Evolutionary conservation across 2,329 filamentous ascomycete species (phyloP).

Genomic region (Venturia carpophila): DNA sequence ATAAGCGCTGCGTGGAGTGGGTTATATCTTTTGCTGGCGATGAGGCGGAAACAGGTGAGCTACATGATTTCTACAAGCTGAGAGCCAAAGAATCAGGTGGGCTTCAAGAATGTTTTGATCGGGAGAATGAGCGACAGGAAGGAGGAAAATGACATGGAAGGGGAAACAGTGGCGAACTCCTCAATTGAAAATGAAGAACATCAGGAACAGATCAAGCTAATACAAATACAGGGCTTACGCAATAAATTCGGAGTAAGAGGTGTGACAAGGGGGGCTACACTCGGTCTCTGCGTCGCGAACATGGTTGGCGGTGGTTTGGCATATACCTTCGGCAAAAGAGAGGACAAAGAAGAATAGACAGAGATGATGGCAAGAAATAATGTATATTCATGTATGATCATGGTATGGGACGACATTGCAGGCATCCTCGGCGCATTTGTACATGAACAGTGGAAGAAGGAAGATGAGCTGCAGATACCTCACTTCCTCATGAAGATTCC

Average conservation of each 20-base stretch:
- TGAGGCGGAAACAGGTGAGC: constrained; percentile 44
- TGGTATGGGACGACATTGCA: background rate
- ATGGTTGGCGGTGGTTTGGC: constrained; percentile 44
- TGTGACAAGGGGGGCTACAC: constrained; percentile 43
- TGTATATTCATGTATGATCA: constrained; percentile 13
- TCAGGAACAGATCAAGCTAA: background rate
- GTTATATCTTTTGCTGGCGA: constrained; percentile 55
- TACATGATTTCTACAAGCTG: background rate
- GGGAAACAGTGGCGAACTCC: background rate
- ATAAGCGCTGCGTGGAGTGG: constrained; percentile 58
- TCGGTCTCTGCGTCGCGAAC: constrained; percentile 45
- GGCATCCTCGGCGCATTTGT: background rate
- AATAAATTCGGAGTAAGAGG: constrained; percentile 45
- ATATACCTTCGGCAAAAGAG: constrained; percentile 43
- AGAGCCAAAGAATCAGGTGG: background rate
- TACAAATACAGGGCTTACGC: constrained; percentile 30
- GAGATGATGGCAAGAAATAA: background rate
- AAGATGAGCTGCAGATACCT: background rate
- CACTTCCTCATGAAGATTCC: background rate
- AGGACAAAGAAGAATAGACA: constrained; percentile 25
- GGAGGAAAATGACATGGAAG: background rate
- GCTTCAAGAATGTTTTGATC: no score
- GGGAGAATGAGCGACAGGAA: no score
- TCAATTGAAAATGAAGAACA: background rate
- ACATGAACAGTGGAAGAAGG: background rate